A percentile compares a stretch with the other conserved stretches of the same genome.
phyloP scores from a whole-genome alignment of 345 rosid genomes.

The Eutrema japonicum region DNA sequence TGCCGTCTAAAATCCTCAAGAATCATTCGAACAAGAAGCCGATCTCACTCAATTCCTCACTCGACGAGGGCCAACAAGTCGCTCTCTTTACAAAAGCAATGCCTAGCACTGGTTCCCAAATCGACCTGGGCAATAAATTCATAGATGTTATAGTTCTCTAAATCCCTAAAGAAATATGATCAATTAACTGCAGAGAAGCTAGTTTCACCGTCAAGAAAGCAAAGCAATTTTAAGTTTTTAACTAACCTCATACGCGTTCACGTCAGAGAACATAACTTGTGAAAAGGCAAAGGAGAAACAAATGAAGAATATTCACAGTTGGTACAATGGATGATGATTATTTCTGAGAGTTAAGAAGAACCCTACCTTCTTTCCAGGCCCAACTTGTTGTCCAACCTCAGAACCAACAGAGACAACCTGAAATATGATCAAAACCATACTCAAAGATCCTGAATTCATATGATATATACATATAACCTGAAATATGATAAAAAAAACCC shows the following conservation, averaged over 20 bases:
- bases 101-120: slow-evolving; percentile 70
- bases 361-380: slow-evolving; percentile 78
- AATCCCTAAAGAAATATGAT: slow-evolving; percentile 1
- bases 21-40: not conserved
- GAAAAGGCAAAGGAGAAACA: slow-evolving; percentile 20
- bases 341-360: not conserved
- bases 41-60: slow-evolving; percentile 34
- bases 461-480: not conserved
- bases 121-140: slow-evolving; percentile 57
- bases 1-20: slow-evolving; percentile 17
- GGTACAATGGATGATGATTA: slow-evolving; percentile 10
- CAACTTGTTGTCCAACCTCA: slow-evolving; percentile 64
- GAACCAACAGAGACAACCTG: slow-evolving; percentile 79
- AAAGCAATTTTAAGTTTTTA: not conserved
- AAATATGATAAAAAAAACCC: too few species aligned
- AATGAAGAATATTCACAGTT: slow-evolving; percentile 11
- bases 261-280: slow-evolving; percentile 90
- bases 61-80: slow-evolving; percentile 85
- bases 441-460: slow-evolving; percentile 11
- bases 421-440: not conserved
- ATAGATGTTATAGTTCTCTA: not conserved
- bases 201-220: slow-evolving; percentile 20
- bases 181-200: not conserved
- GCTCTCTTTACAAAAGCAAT: slow-evolving; percentile 81
- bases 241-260: slow-evolving; percentile 77